Evolutionary conservation across 78 protist genomes (phyloP).

Genomic region (Dictyostelium firmibasis): DNA sequence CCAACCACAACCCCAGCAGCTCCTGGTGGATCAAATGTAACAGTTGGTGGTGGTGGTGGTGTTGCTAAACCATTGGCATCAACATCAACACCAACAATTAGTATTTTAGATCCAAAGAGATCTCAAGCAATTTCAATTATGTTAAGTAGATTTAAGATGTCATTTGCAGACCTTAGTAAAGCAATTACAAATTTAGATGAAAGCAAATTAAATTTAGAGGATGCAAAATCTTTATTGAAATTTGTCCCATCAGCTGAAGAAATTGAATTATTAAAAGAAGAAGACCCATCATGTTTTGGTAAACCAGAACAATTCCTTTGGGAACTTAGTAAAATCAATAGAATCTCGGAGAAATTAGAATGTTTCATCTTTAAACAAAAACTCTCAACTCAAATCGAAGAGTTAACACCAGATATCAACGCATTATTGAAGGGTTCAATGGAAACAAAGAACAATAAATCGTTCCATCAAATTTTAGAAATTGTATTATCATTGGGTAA

Average conservation of each 20-base stretch:
- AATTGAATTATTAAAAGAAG: constrained; percentile 46
- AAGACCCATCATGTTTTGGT: constrained; percentile 9
- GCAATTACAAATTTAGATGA: constrained; percentile 49
- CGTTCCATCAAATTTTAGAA: constrained; percentile 50
- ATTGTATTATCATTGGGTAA: constrained; percentile 81
- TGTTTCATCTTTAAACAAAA: constrained; percentile 73
- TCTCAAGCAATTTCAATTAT: constrained; percentile 74
- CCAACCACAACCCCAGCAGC: constrained; percentile 17
- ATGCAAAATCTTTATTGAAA: constrained; percentile 62
- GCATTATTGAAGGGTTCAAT: constrained; percentile 4
- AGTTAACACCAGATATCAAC: constrained; percentile 39
- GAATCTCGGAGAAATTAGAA: constrained; percentile 56
- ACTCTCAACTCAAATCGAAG: constrained; percentile 46
- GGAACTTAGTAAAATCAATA: constrained; percentile 41
- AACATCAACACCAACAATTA: not conserved
- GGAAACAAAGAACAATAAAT: constrained; percentile 7
- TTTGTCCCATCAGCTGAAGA: constrained; percentile 72
- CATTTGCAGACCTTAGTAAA: constrained; percentile 32
- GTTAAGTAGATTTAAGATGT: constrained; percentile 71
- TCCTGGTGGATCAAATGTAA: not conserved
- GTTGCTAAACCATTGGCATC: not conserved
- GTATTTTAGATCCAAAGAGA: constrained; percentile 44
- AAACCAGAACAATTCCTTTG: constrained; percentile 75
- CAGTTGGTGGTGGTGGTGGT: not conserved
- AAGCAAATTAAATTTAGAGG: constrained; percentile 28